Evolutionary conservation across 108 stramenopile genomes (phyloP), one percentile per base, ranked within the genome.

Genomic region (Cylindrotheca closterium): DNA sequence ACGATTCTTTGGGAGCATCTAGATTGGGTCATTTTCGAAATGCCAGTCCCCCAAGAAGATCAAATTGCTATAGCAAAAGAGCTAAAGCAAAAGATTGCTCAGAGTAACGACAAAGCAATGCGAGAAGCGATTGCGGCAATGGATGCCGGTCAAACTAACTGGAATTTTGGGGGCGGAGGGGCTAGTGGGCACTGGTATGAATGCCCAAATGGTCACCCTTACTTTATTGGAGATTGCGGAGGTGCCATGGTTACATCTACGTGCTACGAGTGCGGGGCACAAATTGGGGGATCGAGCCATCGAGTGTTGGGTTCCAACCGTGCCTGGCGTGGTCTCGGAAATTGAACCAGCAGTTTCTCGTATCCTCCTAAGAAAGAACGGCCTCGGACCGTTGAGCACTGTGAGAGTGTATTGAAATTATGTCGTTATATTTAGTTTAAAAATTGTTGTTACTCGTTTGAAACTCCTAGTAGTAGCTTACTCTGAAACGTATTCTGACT

Each of bases 181-280:
- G 68, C 67, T 50, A 63, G 47, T 29, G 47, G 30, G 27, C 80
- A 81, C 62, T 81, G 80, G 80, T 81, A 66, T 32, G 77, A 81
- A 67, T 81, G 80, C 32, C 77, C 77, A 15, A 81, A 81, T 62
- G 80, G 80, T 1, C 80, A 81, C 42, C 80, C 80, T 27, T 81
- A 78, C 45, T 81, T 78, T 60, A 81, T 81, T 47, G 80, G 80
- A 1, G 73, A 81, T 12, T 81, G 80, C 61, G 77, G 80, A 30
- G 61, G 73, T 21, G 80, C 80, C 17, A 81, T 81, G 80, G 32
- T 74, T 23, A 47, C 33, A 26, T 33, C 61, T 29, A 54, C 23
- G 5, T 81, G 80, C 25, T 56, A 62, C 47, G 80, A 81, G 25
- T 81, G 80, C 46, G 80, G 80, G 15, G 80, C 34, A 30, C 42